Evolutionary conservation across 768 basidiomycete genomes (phyloP).

Genomic region (Kwoniella dendrophila): DNA sequence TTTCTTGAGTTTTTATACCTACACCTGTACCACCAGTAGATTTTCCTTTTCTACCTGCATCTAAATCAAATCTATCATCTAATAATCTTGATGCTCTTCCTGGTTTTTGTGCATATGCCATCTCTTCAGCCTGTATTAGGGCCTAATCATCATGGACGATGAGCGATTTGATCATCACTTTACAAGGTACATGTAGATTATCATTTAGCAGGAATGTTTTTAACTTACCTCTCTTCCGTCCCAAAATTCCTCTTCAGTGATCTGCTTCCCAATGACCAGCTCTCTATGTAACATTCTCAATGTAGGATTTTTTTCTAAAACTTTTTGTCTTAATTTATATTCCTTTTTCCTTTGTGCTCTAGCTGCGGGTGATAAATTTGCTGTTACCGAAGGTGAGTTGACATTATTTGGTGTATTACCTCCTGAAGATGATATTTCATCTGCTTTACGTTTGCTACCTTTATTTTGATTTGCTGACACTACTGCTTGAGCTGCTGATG

Average conservation of each 20-base stretch:
- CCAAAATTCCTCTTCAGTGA: conserved; percentile 96
- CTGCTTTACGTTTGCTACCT: conserved; percentile 45
- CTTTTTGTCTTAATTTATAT: conserved; percentile 49
- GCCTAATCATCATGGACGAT: conserved; percentile 31
- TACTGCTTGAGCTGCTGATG: conserved; percentile 17
- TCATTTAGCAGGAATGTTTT: not conserved
- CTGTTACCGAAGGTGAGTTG: not conserved
- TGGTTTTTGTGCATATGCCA: conserved; percentile 51
- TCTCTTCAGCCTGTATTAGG: conserved; percentile 49
- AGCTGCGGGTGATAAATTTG: not conserved
- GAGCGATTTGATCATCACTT: not conserved
- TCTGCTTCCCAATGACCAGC: conserved; percentile 68
- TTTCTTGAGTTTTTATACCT: conserved; percentile 73
- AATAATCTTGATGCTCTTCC: conserved; percentile 54
- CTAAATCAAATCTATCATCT: conserved; percentile 62
- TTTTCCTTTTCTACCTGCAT: conserved; percentile 76
- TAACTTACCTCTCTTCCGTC: conserved; percentile 80
- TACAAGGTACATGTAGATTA: not conserved
- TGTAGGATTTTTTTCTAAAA: conserved; percentile 75
- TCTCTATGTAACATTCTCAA: conserved; percentile 80
- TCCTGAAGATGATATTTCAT: conserved; percentile 17
- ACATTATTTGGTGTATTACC: conserved; percentile 7
- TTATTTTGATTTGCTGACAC: conserved; percentile 15
- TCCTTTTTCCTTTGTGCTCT: conserved; percentile 9
- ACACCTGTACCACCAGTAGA: conserved; percentile 62